Evolutionary conservation across 2,329 filamentous ascomycete genomes (phyloP).

Genomic region (Fusarium keratoplasticum): DNA sequence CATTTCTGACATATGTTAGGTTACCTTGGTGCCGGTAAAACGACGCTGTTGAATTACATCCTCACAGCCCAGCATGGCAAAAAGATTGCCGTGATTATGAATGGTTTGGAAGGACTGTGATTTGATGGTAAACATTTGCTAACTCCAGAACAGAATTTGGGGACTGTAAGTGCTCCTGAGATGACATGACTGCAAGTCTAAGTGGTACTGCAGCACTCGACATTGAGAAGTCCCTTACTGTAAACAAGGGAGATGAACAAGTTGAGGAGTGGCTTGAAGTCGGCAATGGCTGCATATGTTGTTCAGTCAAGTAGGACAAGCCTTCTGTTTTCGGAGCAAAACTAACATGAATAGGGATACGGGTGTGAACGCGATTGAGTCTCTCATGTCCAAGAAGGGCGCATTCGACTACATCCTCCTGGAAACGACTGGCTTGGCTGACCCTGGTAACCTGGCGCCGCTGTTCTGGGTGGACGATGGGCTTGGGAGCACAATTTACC

Average conservation of each 20-base stretch:
- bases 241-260: slow-evolving; percentile 84
- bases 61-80: slow-evolving; percentile 95
- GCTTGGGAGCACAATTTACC: slow-evolving; percentile 92
- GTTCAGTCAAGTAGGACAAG: slow-evolving; percentile 82
- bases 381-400: slow-evolving; percentile 92
- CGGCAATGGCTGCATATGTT: slow-evolving; percentile 97
- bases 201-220: slow-evolving; percentile 74
- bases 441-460: slow-evolving; percentile 94
- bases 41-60: slow-evolving; percentile 95
- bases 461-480: slow-evolving; percentile 99
- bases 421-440: slow-evolving; percentile 94
- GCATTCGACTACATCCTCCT: slow-evolving; percentile 98
- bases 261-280: slow-evolving; percentile 96
- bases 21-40: slow-evolving; percentile 96
- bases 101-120: slow-evolving; percentile 63
- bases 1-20: slow-evolving; percentile 62
- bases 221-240: slow-evolving; percentile 94
- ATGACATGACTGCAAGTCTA: slow-evolving; percentile 5
- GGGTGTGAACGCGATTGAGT: slow-evolving; percentile 94
- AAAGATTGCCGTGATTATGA: slow-evolving; percentile 97
- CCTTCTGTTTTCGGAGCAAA: too few species aligned
- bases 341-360: slow-evolving; percentile 72
- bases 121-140: slow-evolving; percentile 18
- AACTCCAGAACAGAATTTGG: slow-evolving; percentile 73
- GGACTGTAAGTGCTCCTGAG: slow-evolving; percentile 69